These are phyloP conservation scores for Pseudocercospora fijiensis DNA, from an alignment of 2,329 filamentous ascomycete species.

Conservation along the genomic window DNA sequence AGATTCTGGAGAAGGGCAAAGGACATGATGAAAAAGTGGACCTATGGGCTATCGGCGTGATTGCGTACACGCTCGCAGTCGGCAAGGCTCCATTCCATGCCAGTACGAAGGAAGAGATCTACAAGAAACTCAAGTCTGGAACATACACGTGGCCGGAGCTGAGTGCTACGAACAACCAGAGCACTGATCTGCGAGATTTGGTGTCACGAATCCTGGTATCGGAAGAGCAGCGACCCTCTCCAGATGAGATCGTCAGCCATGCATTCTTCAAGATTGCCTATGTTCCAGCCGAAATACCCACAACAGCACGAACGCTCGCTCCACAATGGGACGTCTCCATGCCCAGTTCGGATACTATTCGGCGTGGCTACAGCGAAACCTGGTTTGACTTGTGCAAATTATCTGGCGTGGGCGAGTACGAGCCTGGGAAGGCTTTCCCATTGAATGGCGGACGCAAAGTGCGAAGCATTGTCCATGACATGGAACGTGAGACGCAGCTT, in stretches of 20 bases:
- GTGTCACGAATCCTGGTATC: slow-evolving; percentile 74
- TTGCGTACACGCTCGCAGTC: slow-evolving; percentile 96
- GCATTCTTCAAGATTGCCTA: slow-evolving; percentile 76
- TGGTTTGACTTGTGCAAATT: slow-evolving; percentile 53
- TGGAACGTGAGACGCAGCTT: slow-evolving; percentile 50
- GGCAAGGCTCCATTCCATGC: slow-evolving; percentile 97
- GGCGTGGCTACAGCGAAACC: slow-evolving; percentile 51
- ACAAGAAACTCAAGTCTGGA: slow-evolving; percentile 64
- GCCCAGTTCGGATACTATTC: slow-evolving; percentile 45
- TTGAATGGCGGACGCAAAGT: slow-evolving; percentile 49
- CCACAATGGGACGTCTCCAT: slow-evolving; percentile 51
- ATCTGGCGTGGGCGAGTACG: slow-evolving; percentile 52
- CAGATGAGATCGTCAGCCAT: slow-evolving; percentile 76
- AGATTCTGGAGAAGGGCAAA: slow-evolving; percentile 91
- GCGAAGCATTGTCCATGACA: slow-evolving; percentile 52
- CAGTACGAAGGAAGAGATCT: slow-evolving; percentile 81
- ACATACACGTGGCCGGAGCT: slow-evolving; percentile 78
- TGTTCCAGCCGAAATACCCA: slow-evolving; percentile 59
- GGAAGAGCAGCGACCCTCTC: slow-evolving; percentile 70
- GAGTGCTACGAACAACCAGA: slow-evolving; percentile 65
- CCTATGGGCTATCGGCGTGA: slow-evolving; percentile 96
- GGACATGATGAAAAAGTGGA: slow-evolving; percentile 98
- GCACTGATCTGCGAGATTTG: slow-evolving; percentile 75
- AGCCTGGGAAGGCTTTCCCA: slow-evolving; percentile 48
- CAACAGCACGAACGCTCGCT: slow-evolving; percentile 45